Conservation (phyloP, 1,284 basidiomycete genomes). For the Xanthoconium separans region DNA sequence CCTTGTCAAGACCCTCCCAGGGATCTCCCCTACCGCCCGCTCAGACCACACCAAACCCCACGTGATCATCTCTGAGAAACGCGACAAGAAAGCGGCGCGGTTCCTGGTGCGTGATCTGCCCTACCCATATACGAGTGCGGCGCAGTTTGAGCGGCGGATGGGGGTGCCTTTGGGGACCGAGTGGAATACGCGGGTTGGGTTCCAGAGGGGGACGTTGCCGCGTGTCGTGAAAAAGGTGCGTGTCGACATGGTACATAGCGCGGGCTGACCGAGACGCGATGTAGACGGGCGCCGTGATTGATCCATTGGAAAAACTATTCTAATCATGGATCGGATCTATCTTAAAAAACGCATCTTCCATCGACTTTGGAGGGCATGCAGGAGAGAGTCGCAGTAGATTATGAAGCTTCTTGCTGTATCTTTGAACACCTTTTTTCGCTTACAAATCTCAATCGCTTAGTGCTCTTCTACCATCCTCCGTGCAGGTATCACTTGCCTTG, state of each 20-base stretch:
- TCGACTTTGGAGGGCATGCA: too few relatives aligned
- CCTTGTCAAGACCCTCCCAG: constrained; percentile 78
- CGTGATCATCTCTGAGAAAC: constrained; percentile 93
- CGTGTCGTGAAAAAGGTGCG: constrained; percentile 81
- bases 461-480: too few relatives aligned
- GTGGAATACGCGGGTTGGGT: constrained; percentile 91
- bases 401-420: too few relatives aligned
- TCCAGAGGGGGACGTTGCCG: constrained; percentile 83
- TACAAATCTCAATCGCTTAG: too few relatives aligned
- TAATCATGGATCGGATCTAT: constrained; percentile 23
- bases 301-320: constrained; percentile 65
- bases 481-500: too few relatives aligned
- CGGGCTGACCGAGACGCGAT: too few relatives aligned
- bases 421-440: too few relatives aligned
- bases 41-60: constrained; percentile 84
- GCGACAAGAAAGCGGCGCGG: constrained; percentile 90
- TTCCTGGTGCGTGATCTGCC: constrained; percentile 90
- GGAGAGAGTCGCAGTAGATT: too few relatives aligned
- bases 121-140: constrained; percentile 88
- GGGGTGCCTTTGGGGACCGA: constrained; percentile 82
- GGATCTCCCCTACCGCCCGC: constrained; percentile 75
- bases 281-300: constrained; percentile 75
- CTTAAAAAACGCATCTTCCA: too few relatives aligned
- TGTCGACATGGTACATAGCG: not conserved
- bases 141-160: constrained; percentile 87